phyloP scores from a whole-genome alignment of 202 grass and related monocot species.

The Schoenoplectus triqueter region DNA sequence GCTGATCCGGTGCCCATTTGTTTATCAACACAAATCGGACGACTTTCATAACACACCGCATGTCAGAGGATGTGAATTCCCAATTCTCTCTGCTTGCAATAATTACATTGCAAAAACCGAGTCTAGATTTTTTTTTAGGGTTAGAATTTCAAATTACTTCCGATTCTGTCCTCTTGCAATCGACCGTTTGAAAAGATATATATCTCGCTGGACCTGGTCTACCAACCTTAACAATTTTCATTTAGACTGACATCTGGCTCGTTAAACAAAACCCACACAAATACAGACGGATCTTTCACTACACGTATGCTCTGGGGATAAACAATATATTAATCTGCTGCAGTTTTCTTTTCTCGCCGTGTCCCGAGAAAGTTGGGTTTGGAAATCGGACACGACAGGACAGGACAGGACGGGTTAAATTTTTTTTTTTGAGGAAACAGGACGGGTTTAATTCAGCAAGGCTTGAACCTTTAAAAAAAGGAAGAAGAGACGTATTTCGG shows the following conservation, averaged over 20 bases:
- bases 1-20: no score
- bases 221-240: neutral
- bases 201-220: neutral
- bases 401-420: no score
- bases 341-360: neutral
- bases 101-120: neutral
- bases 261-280: neutral
- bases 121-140: neutral
- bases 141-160: neutral
- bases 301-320: neutral
- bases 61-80: no score
- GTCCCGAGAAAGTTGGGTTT: neutral
- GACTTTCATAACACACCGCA: no score
- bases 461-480: neutral
- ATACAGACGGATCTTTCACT: neutral
- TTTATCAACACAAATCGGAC: no score
- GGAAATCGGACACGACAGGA: neutral
- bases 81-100: no score
- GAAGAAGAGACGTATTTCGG: neutral
- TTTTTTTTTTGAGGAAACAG: no score
- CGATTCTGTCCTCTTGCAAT: neutral
- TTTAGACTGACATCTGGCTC: neutral
- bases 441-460: neutral
- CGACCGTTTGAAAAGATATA: neutral
- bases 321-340: neutral